Conservation (phyloP, 2,329 filamentous ascomycete species). For the Cadophora sp. region DNA sequence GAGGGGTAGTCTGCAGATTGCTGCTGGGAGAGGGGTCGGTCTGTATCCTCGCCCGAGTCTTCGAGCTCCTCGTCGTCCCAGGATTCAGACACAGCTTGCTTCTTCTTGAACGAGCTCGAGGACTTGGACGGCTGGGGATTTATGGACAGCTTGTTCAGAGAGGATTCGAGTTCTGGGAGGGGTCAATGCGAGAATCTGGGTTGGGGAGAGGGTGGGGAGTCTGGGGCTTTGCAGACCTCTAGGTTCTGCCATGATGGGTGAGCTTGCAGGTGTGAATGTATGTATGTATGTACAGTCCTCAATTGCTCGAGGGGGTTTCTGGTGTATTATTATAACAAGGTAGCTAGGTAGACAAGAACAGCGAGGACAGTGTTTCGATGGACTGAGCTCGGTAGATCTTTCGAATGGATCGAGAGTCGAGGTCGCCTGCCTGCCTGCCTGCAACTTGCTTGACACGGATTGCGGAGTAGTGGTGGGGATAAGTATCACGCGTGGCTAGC, state of each 20-base stretch:
- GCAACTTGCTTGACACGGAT: constrained; percentile 18
- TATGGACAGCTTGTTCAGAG: constrained; percentile 41
- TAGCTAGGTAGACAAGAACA: not conserved
- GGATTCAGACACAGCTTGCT: constrained; percentile 65
- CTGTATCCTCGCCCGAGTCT: constrained; percentile 46
- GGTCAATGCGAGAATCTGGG: constrained; percentile 19
- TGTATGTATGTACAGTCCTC: not conserved
- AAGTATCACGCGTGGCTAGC: constrained; percentile 26
- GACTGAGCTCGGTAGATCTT: not conserved
- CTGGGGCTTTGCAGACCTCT: constrained; percentile 26
- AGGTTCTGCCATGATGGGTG: constrained; percentile 34
- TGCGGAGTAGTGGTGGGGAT: constrained; percentile 29
- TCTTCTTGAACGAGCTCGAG: constrained; percentile 43
- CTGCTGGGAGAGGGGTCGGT: constrained; percentile 38
- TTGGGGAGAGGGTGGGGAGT: not conserved
- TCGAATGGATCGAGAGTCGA: constrained; percentile 1
- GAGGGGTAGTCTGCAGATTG: constrained; percentile 47
- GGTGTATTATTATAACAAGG: not conserved
- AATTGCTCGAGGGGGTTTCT: constrained; percentile 1
- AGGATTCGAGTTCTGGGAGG: constrained; percentile 38
- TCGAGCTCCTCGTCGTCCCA: constrained; percentile 76
- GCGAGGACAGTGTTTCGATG: not conserved
- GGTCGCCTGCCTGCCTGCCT: not conserved
- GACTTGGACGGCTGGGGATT: constrained; percentile 38
- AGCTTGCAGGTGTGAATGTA: not conserved